A percentile compares a stretch with the other conserved stretches of the same genome.
Evolutionary conservation across 2,329 filamentous ascomycete genomes (phyloP).

Genomic region (Samsoniella hepiali): DNA sequence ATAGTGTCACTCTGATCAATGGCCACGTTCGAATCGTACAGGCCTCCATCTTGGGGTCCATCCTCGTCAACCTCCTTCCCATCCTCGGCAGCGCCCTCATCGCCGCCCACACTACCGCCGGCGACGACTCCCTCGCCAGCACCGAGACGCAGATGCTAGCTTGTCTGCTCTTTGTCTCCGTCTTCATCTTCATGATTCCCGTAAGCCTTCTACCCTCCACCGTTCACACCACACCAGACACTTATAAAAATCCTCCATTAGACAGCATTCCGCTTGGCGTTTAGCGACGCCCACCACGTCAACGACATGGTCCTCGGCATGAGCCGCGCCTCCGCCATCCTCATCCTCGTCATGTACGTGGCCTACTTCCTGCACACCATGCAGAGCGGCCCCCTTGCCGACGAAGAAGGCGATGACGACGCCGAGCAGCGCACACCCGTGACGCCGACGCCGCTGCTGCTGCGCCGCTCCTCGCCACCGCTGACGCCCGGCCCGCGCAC

Average conservation of each 20-base stretch:
- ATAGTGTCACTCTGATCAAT: constrained; percentile 48
- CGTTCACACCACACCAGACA: rapidly evolving
- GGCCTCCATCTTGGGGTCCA: constrained; percentile 71
- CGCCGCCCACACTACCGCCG: constrained; percentile 63
- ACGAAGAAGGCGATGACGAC: constrained; percentile 57
- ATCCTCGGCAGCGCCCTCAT: constrained; percentile 75
- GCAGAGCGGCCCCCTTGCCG: constrained; percentile 57
- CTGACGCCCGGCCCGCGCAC: constrained; percentile 23
- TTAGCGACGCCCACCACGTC: constrained; percentile 54
- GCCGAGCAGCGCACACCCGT: constrained; percentile 50
- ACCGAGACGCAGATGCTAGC: constrained; percentile 35
- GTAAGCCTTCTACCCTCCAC: constrained; percentile 23
- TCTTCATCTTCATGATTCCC: constrained; percentile 38
- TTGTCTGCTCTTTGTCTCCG: constrained; percentile 36
- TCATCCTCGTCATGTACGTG: constrained; percentile 68
- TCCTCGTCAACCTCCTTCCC: constrained; percentile 71
- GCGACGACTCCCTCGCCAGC: constrained; percentile 52
- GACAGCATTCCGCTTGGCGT: constrained; percentile 47
- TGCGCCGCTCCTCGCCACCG: background rate
- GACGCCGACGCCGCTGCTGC: background rate
- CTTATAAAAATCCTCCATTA: constrained; percentile 20
- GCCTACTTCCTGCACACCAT: constrained; percentile 76
- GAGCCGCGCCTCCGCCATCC: constrained; percentile 73
- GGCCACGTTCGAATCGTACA: constrained; percentile 73
- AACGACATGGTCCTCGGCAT: constrained; percentile 64